Base-by-base conservation (phyloP, 1,284 basidiomycete genomes). In the Ustilago curta region DNA sequence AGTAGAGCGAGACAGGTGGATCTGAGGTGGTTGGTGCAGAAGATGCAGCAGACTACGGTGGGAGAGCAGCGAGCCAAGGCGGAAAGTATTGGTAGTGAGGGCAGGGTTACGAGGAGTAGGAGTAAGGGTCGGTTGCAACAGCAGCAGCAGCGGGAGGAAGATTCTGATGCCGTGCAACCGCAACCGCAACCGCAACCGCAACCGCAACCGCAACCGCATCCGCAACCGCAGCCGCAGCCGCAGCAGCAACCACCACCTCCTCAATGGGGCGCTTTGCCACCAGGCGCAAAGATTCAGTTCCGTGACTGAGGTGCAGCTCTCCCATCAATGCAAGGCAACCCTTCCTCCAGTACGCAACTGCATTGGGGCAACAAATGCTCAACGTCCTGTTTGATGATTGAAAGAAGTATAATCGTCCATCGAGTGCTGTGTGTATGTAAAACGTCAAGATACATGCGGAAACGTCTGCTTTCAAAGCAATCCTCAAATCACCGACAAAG, bases 231-330 rank as follows among this genome's bases (percentile, higher is more conserved):
- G n/a, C n/a, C n/a, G n/a, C 49, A 49, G 29, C n/a, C 25, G 16
- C 42, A 42, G 6, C 39, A 44, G 47, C 47, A n/a, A 14, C 53
- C 37, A 3, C 65, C 65, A 14, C 52, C 59, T 3, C 77, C 76
- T n/a, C 61, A 74, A 18, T 78, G 77, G 73, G 81, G 81, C n/a
- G 71, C 73, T 11, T 70, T 81, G 23, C 71, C 68, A 3, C 61
- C 70, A 0, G 81, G 81, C 5, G 81, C 78, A 1, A 70, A 76
- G 52, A 82, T 82, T 25, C 72, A 70, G 21, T 82, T 82, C 45
- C 56, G 49, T 14, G 76, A 79, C 29, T 70, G 37, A 54, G 18
- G 3, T 7, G 44, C 35, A 6, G 25, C 44, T 27, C 40, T 21
- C n/a, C 7, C 23, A 25, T 23, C 44, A 45, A 27, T 25, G 12